A percentile compares a stretch with the other conserved stretches of the same genome.
Evolutionary conservation across 768 basidiomycete species (phyloP).

Genomic region (Polyporus arcularius): DNA sequence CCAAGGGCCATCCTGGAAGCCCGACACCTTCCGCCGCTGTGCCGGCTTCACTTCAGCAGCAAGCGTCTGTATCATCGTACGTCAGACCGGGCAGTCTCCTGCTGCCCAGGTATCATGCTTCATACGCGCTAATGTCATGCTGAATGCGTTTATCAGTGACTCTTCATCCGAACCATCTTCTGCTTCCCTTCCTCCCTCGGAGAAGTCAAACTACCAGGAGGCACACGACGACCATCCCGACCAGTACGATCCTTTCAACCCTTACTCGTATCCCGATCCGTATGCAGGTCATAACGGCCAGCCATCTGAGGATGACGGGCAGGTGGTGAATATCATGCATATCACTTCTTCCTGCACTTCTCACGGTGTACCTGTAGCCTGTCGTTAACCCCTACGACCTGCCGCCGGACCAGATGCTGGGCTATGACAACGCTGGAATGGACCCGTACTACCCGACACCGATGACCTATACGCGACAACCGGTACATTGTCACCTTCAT

Average conservation of each 20-base stretch:
- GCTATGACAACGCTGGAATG: conserved; percentile 25
- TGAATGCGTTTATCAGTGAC: conserved; percentile 14
- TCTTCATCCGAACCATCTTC: conserved; percentile 14
- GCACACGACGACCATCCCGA: conserved; percentile 19
- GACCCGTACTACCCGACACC: conserved; percentile 30
- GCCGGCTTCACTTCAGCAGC: conserved; percentile 15
- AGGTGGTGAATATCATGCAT: conserved; percentile 28
- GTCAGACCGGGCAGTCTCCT: neutral
- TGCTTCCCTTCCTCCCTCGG: conserved; percentile 19
- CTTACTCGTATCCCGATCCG: conserved; percentile 28
- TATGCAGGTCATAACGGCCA: conserved; percentile 26
- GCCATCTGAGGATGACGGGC: conserved; percentile 32
- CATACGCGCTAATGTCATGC: neutral
- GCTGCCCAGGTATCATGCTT: neutral
- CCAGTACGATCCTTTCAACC: conserved; percentile 33
- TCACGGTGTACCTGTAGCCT: neutral
- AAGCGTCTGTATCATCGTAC: conserved; percentile 14
- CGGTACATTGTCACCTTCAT: conserved; percentile 38
- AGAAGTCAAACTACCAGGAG: conserved; percentile 19
- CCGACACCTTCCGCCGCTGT: conserved; percentile 15
- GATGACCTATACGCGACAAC: conserved; percentile 27
- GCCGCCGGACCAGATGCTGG: conserved; percentile 16
- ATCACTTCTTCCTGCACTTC: neutral
- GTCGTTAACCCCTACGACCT: conserved; percentile 21
- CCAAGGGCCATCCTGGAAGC: conserved; percentile 46